phyloP scores from a whole-genome alignment of 495 filamentous ascomycete genomes.

The Endocarpon pusillum region DNA sequence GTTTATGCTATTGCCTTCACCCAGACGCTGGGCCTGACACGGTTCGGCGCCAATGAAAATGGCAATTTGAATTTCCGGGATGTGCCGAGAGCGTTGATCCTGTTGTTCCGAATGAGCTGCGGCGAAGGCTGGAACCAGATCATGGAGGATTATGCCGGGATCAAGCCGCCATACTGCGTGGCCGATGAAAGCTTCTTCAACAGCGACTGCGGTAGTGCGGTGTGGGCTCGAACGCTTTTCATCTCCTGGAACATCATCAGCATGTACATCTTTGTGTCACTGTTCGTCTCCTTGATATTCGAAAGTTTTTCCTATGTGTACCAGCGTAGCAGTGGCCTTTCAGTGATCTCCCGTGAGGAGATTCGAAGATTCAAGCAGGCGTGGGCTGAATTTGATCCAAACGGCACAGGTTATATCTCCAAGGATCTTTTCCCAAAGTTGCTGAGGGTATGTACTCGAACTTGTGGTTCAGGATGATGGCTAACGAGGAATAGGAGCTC shows the following conservation, averaged over 20 bases:
- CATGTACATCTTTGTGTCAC: constrained; percentile 99
- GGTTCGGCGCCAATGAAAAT: constrained; percentile 55
- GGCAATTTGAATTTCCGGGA: constrained; percentile 85
- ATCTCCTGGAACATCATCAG: constrained; percentile 97
- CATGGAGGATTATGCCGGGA: constrained; percentile 88
- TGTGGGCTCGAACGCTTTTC: constrained; percentile 78
- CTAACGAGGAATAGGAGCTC: constrained; percentile 40
- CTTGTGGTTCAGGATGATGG: no score
- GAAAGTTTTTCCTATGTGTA: constrained; percentile 99
- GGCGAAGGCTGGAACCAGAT: constrained; percentile 93
- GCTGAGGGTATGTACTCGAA: constrained; percentile 59
- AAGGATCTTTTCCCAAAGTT: constrained; percentile 86
- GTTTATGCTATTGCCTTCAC: constrained; percentile 94
- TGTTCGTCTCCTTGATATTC: constrained; percentile 97
- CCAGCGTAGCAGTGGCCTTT: constrained; percentile 75
- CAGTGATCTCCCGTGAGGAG: constrained; percentile 75
- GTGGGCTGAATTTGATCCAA: constrained; percentile 87
- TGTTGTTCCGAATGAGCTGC: constrained; percentile 81
- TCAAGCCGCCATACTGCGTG: constrained; percentile 61
- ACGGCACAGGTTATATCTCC: constrained; percentile 76
- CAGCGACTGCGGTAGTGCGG: constrained; percentile 82
- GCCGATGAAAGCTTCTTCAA: constrained; percentile 46
- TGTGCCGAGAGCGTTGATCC: constrained; percentile 80
- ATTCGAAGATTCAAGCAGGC: constrained; percentile 95
- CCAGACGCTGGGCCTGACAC: constrained; percentile 89